phyloP scores from a whole-genome alignment of 768 basidiomycete species.

The Saitozyma podzolica region DNA sequence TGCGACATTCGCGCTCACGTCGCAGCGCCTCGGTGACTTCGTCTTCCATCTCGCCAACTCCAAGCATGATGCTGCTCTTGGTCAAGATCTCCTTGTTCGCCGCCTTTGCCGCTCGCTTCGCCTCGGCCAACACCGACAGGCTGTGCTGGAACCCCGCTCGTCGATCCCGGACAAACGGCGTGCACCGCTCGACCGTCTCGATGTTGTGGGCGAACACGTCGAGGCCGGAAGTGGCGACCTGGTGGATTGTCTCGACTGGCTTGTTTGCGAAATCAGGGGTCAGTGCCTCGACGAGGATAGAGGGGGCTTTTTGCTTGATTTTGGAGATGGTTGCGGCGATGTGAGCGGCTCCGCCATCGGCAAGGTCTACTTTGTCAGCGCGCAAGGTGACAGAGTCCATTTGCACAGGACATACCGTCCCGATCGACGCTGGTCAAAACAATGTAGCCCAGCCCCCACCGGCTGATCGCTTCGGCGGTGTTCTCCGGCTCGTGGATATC shows the following conservation, averaged over 20 bases:
- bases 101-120: constrained; percentile 46
- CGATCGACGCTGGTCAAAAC: constrained; percentile 95
- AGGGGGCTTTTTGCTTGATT: constrained; percentile 94
- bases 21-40: constrained; percentile 78
- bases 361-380: constrained; percentile 64
- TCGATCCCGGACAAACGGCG: constrained; percentile 92
- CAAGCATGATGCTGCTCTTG: constrained; percentile 98
- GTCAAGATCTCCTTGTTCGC: constrained; percentile 67
- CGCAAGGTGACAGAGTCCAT: neutral
- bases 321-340: constrained; percentile 93
- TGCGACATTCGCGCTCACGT: constrained; percentile 60
- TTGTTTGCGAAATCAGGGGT: constrained; percentile 91
- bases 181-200: constrained; percentile 91
- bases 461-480: constrained; percentile 94
- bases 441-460: constrained; percentile 98
- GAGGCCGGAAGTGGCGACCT: constrained; percentile 87
- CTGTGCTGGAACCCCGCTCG: constrained; percentile 79
- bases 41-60: constrained; percentile 83
- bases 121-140: constrained; percentile 53
- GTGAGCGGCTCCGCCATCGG: constrained; percentile 87
- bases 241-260: constrained; percentile 65
- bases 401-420: constrained; percentile 66
- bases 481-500: constrained; percentile 97
- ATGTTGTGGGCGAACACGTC: constrained; percentile 99
- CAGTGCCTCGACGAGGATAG: constrained; percentile 93